Percentiles rank a stretch among this genome's conserved stretches.
phyloP scores from a whole-genome alignment of 306 rosid genomes.

The Rosa multiflora region DNA sequence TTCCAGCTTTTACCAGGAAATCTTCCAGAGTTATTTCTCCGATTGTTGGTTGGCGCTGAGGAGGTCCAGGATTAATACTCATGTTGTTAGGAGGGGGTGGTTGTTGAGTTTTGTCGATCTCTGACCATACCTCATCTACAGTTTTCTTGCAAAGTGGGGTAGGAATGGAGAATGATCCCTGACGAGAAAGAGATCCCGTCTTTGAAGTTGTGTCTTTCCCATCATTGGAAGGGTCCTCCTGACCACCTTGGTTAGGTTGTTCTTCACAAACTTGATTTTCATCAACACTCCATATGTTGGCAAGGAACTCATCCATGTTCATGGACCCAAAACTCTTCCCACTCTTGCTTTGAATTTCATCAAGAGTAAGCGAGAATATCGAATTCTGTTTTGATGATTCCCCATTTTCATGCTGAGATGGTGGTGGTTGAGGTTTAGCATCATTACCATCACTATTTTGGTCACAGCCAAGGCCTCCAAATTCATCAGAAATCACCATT shows the following conservation, averaged over 20 bases:
- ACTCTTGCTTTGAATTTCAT: conserved; percentile 55
- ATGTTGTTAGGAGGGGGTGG: conserved; percentile 8
- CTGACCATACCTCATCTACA: conserved; percentile 66
- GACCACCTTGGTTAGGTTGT: conserved; percentile 17
- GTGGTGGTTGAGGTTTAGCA: background rate
- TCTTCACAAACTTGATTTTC: conserved; percentile 28
- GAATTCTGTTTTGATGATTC: conserved; percentile 38
- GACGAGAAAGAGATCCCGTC: conserved; percentile 14
- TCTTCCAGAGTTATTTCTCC: conserved; percentile 74
- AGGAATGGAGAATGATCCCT: conserved; percentile 42
- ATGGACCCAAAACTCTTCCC: conserved; percentile 56
- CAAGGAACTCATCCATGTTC: conserved; percentile 73
- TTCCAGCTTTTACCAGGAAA: conserved; percentile 71
- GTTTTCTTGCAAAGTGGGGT: conserved; percentile 66
- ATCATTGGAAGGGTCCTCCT: too few species aligned
- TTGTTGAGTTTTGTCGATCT: conserved; percentile 45
- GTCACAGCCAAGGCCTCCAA: conserved; percentile 7
- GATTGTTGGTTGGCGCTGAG: conserved; percentile 40
- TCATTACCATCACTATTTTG: background rate
- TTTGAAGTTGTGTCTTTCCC: conserved; percentile 7
- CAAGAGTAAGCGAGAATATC: conserved; percentile 45
- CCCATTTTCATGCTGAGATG: conserved; percentile 20
- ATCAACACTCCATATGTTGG: conserved; percentile 61
- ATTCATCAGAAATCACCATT: conserved; percentile 8
- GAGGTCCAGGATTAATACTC: conserved; percentile 3